Evolutionary conservation across 164 flowering plant species (phyloP).

Genomic region (Umbilicus rupestris): DNA sequence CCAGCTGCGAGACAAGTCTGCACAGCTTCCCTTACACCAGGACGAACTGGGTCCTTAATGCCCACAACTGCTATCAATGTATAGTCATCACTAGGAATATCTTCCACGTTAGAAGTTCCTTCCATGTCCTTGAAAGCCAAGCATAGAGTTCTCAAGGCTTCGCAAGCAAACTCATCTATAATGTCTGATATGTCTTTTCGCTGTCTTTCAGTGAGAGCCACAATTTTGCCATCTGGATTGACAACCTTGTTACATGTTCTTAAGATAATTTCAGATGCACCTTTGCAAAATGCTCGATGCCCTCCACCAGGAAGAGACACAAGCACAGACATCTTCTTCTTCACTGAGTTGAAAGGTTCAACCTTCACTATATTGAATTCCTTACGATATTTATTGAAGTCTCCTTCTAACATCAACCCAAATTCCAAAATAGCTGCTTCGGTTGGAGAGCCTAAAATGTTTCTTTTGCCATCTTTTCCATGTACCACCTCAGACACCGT

Average conservation of each 20-base stretch:
- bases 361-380: conserved; percentile 19
- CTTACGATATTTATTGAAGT: conserved; percentile 6
- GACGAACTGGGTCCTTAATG: conserved; percentile 62
- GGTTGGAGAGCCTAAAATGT: conserved; percentile 24
- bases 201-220: conserved; percentile 22
- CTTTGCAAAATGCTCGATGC: conserved; percentile 22
- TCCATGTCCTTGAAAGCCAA: conserved; percentile 33
- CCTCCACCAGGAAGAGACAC: conserved; percentile 19
- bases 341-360: conserved; percentile 27
- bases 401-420: conserved; percentile 19
- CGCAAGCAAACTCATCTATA: conserved; percentile 38
- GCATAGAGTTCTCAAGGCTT: conserved; percentile 47
- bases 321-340: conserved; percentile 27
- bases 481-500: conserved; percentile 24
- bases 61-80: conserved; percentile 47
- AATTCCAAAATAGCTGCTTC: conserved; percentile 25
- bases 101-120: conserved; percentile 11
- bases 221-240: conserved; percentile 22
- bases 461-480: conserved; percentile 17
- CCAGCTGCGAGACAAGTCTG: conserved; percentile 51
- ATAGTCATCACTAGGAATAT: conserved; percentile 29
- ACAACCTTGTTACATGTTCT: conserved; percentile 33
- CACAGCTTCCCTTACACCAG: conserved; percentile 58
- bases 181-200: conserved; percentile 19
- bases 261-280: conserved; percentile 27